Percentiles rank a stretch among this genome's conserved stretches.
Evolutionary conservation across 2,329 filamentous ascomycete genomes (phyloP).

Genomic region (Neopestalotiopsis clavispora): DNA sequence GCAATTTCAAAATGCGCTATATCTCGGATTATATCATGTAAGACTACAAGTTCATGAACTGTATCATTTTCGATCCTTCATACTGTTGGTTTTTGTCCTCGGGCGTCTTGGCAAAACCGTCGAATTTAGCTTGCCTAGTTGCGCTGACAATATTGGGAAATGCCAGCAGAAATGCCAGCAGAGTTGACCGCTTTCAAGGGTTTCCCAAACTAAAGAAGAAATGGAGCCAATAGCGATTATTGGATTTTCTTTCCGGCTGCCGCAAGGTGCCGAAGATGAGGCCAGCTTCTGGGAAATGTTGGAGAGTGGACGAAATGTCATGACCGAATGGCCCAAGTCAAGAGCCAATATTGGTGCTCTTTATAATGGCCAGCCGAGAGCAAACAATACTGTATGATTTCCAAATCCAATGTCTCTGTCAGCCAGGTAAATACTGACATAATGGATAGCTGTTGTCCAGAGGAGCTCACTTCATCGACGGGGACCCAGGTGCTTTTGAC

Average conservation of each 20-base stretch:
- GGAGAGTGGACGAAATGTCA: conserved; percentile 10
- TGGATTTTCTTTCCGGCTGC: conserved; percentile 12
- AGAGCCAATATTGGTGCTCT: not conserved
- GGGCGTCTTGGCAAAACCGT: not conserved
- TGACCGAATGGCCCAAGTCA: conserved; percentile 9
- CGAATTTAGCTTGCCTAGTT: not conserved
- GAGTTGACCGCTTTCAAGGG: not conserved
- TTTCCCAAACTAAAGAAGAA: not conserved
- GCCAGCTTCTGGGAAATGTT: conserved; percentile 12
- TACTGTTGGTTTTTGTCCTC: not conserved
- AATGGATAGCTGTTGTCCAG: not conserved
- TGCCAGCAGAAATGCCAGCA: not conserved
- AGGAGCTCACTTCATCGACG: conserved; percentile 11
- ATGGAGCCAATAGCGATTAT: conserved; percentile 12
- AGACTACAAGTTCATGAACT: not conserved
- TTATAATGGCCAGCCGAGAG: not conserved
- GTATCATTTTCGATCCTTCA: not conserved
- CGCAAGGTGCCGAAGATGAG: conserved; percentile 13
- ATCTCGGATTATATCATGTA: not conserved
- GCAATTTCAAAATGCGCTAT: not conserved
- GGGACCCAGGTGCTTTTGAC: conserved; percentile 4
- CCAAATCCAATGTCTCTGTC: not conserved
- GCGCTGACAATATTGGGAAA: not conserved
- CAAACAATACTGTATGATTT: not conserved
- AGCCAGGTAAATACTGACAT: not conserved